phyloP scores from a whole-genome alignment of 176 grass and related monocot genomes.

The Saccharum spontaneum region DNA sequence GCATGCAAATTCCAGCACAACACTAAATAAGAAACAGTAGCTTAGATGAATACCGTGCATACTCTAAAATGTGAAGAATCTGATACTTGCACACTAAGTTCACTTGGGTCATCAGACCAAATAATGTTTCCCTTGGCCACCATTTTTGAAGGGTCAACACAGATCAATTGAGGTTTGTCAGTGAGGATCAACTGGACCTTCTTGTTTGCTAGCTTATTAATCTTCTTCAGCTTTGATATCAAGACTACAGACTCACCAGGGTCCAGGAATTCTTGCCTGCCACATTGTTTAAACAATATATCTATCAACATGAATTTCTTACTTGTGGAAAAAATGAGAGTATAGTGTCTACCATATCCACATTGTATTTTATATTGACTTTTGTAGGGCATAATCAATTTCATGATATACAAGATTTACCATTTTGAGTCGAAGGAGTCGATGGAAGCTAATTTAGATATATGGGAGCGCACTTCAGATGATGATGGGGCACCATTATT shows the following conservation, averaged over 20 bases:
- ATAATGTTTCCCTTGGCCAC: conserved; percentile 67
- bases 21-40: background rate
- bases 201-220: conserved; percentile 92
- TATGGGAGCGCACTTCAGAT: conserved; percentile 71
- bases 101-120: conserved; percentile 80
- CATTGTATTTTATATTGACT: conserved; percentile 11
- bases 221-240: conserved; percentile 97
- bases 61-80: conserved; percentile 90
- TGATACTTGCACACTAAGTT: conserved; percentile 72
- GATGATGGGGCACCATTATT: conserved; percentile 66
- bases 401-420: conserved; percentile 43
- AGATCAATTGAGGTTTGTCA: conserved; percentile 87
- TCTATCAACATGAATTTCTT: conserved; percentile 28
- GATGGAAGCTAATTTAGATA: conserved; percentile 84
- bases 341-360: background rate
- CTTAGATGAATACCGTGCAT: conserved; percentile 66
- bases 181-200: conserved; percentile 96
- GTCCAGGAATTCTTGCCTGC: conserved; percentile 94
- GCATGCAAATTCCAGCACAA: background rate
- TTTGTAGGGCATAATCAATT: conserved; percentile 32
- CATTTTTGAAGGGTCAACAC: conserved; percentile 92
- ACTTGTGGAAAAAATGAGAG: conserved; percentile 16
- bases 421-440: conserved; percentile 99
- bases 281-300: conserved; percentile 39
- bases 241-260: conserved; percentile 81